Base-by-base conservation (phyloP, 2,329 filamentous ascomycete genomes). In the Fusarium pseudonygamai region DNA sequence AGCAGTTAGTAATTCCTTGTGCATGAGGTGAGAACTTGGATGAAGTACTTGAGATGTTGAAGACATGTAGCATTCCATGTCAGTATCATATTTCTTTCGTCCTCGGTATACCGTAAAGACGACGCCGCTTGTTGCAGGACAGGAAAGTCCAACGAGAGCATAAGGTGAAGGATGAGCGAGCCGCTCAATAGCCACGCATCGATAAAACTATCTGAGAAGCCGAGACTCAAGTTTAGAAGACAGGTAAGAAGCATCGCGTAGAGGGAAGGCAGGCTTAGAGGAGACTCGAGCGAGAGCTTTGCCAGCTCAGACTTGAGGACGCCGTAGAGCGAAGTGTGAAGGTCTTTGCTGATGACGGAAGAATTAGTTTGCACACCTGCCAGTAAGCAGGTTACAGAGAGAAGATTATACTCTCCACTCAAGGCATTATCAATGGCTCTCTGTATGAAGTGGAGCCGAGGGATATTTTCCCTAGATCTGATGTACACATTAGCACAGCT, bases 21-120 rank as follows among this genome's bases (percentile, higher is more conserved):
- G 0, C 1, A 5, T 20, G 2, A 11, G 5, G 16, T 8, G 18
- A 28, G 10, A 3, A 18, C 4, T 26, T 0, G 3, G 7, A 1
- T 8, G 13, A 18, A 20, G 3, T 28, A 37, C 50, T 53, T 53
- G 34, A 53, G 50, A 7, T 53, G 50, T 39, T 53, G 50, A 7
- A 53, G 50, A 3, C 50, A 53, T 28, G 50, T 24, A 9, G 34
- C 7, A 39, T 53, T 53, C 50, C 50, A 53, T 7, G 34, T n/a
- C 10, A 53, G 14, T 39, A 53, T 10, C 3, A 3, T 14, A 0
- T n/a, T 10, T 5, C 11, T 28, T 5, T 53, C 24, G 10, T 53
- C 24, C 11, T 7, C 34, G 1, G 20, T 18, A 2, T 39, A 28
- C 0, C 20, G 10, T 13, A 39, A 10, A 1, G 24, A 10, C 2